Conservation (phyloP, 768 basidiomycete species). For the Pleurotus giganteus region DNA sequence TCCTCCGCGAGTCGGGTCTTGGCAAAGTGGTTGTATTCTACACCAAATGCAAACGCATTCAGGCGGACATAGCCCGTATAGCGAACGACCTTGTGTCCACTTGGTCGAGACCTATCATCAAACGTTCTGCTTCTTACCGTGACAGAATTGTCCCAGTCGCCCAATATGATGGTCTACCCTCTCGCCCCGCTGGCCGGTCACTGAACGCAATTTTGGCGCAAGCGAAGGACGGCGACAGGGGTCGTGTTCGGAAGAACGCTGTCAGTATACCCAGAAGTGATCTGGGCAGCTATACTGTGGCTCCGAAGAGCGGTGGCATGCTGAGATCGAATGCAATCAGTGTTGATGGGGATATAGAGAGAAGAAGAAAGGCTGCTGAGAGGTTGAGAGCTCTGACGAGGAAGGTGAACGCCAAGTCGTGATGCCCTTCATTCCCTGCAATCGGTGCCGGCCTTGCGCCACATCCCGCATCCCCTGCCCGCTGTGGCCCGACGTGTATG, state of each 20-base stretch:
- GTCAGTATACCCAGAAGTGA: slow-evolving; percentile 81
- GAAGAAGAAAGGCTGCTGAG: slow-evolving; percentile 74
- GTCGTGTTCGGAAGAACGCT: slow-evolving; percentile 70
- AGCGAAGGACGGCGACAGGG: slow-evolving; percentile 66
- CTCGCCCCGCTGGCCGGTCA: slow-evolving; percentile 40
- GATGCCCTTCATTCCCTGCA: background rate
- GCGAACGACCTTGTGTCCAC: slow-evolving; percentile 81
- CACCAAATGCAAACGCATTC: slow-evolving; percentile 91
- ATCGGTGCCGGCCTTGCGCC: too few relatives aligned
- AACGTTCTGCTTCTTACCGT: slow-evolving; percentile 79
- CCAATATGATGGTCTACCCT: slow-evolving; percentile 33
- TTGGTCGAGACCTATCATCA: slow-evolving; percentile 93
- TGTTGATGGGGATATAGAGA: slow-evolving; percentile 72
- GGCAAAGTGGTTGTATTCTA: slow-evolving; percentile 93
- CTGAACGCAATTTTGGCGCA: slow-evolving; percentile 69
- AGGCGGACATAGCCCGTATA: slow-evolving; percentile 73
- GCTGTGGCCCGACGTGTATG: too few relatives aligned
- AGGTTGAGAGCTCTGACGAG: slow-evolving; percentile 63
- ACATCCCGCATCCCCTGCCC: too few relatives aligned
- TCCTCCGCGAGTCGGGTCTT: slow-evolving; percentile 87
- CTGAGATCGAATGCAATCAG: slow-evolving; percentile 45
- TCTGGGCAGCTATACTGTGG: slow-evolving; percentile 76
- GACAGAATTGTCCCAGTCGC: slow-evolving; percentile 68
- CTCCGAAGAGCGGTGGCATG: slow-evolving; percentile 63
- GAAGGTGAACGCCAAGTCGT: slow-evolving; percentile 32